Conservation (phyloP, 2,329 filamentous ascomycete genomes). For the Fusarium hainanense region DNA sequence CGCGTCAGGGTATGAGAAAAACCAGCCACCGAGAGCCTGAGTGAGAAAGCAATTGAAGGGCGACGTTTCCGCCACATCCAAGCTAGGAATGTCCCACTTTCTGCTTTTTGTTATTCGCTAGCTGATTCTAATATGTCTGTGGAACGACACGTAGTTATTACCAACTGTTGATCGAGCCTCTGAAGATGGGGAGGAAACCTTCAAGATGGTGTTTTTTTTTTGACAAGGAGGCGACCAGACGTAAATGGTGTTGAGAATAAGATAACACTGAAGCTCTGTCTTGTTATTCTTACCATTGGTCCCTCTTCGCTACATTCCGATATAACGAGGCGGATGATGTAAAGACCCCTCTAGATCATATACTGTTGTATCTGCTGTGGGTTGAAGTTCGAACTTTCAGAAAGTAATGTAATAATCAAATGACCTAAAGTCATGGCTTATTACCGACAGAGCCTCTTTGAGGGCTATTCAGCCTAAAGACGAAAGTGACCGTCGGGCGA, state of each 20-base stretch:
- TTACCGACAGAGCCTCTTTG: not conserved
- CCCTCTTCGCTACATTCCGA: no score
- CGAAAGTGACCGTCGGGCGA: not conserved
- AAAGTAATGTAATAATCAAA: no score
- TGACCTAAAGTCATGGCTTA: no score
- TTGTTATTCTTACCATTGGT: no score
- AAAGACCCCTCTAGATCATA: not conserved
- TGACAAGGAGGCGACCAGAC: not conserved
- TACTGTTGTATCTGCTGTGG: not conserved
- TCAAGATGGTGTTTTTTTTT: no score
- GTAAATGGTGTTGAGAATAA: not conserved
- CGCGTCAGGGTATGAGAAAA: not conserved
- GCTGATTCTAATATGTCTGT: no score
- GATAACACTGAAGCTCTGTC: no score
- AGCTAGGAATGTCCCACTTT: not conserved
- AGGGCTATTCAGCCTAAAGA: not conserved
- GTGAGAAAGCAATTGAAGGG: no score
- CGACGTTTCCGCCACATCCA: not conserved
- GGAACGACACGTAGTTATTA: no score
- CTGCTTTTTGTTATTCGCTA: not conserved
- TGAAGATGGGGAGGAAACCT: no score
- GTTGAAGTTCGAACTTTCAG: no score
- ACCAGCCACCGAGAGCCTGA: not conserved
- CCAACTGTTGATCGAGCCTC: no score
- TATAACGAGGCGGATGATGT: not conserved